Evolutionary conservation across 2,329 filamentous ascomycete genomes (phyloP), one percentile per base, ranked within the genome.

Genomic region (Tolypocladium amazonense): DNA sequence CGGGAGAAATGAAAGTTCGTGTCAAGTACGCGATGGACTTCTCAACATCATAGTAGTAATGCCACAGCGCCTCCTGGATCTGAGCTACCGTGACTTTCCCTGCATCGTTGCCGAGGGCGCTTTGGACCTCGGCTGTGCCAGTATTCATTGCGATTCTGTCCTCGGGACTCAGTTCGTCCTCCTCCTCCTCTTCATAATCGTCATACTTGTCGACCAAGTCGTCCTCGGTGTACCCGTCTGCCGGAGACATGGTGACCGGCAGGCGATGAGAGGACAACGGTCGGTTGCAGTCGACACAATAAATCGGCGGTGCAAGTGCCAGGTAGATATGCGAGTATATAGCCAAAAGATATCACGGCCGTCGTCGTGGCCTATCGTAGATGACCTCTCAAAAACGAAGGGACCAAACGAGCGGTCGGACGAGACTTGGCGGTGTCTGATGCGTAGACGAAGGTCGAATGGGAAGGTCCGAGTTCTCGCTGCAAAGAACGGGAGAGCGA

Each of bases 21-120:
- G 86, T 83, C 60, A 99, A 75, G 69, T 95, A 97, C 60, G 83
- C 80, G 43, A 95, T 88, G 1, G 90, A 86, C 73, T 96, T 96
- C 60, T 86, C 88, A 37, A 96, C 80, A 68, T 99, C 92, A 71
- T 92, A 97, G 72, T 93, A 97, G 73, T 97, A 97, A 74, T 99
- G 86, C 91, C 92, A 97, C 20, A 99, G 75, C 0, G 92, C 84
- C 62, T 97, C 93, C 71, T 96, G 86, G 63, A 97, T 93, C 69
- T 96, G 88, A 43, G 69, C 72, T 54, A 72, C 75, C 41, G 79
- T 82, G 66, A 87, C 79, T 62, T 83, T 85, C 64, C 75, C 75
- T 38, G 80, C 77, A 62, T 83, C 79, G 12, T 76, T 72, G 8
- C 85, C 88, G n/a, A 96, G 77, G 11, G 81, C 80, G 62, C 79